phyloP scores from a whole-genome alignment of 2,329 filamentous ascomycete genomes.

The Exophiala dermatitidis region DNA sequence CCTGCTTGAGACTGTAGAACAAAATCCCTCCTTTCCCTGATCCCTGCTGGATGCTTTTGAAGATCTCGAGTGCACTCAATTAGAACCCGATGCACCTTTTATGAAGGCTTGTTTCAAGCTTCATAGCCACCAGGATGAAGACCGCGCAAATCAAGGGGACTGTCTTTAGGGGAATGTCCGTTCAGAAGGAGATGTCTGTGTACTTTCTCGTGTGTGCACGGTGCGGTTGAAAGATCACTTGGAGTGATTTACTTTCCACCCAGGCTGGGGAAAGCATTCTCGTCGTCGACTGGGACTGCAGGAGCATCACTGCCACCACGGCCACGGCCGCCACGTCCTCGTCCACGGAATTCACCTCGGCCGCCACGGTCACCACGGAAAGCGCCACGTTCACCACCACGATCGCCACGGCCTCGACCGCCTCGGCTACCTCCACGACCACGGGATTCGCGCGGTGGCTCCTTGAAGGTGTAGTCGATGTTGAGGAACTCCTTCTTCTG shows the following conservation, averaged over 20 bases:
- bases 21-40: constrained; percentile 18
- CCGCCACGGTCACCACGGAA: constrained; percentile 25
- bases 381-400: constrained; percentile 30
- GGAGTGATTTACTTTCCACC: constrained; percentile 23
- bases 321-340: constrained; percentile 29
- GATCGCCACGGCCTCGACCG: constrained; percentile 35
- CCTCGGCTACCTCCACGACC: constrained; percentile 44
- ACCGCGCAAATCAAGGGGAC: constrained; percentile 15
- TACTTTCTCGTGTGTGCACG: neutral
- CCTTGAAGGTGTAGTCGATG: constrained; percentile 76
- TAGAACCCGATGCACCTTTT: constrained; percentile 13
- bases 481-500: constrained; percentile 87
- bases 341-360: constrained; percentile 26
- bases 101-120: constrained; percentile 13
- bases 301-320: constrained; percentile 32
- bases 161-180: constrained; percentile 4
- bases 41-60: constrained; percentile 18
- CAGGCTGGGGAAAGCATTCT: constrained; percentile 26
- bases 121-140: constrained; percentile 13
- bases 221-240: neutral
- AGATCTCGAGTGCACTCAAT: constrained; percentile 5
- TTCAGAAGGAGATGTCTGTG: constrained; percentile 12
- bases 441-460: constrained; percentile 53
- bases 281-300: constrained; percentile 24
- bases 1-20: constrained; percentile 20